Conservation (phyloP, 2,329 filamentous ascomycete genomes). For the Conoideocrella luteorostrata region DNA sequence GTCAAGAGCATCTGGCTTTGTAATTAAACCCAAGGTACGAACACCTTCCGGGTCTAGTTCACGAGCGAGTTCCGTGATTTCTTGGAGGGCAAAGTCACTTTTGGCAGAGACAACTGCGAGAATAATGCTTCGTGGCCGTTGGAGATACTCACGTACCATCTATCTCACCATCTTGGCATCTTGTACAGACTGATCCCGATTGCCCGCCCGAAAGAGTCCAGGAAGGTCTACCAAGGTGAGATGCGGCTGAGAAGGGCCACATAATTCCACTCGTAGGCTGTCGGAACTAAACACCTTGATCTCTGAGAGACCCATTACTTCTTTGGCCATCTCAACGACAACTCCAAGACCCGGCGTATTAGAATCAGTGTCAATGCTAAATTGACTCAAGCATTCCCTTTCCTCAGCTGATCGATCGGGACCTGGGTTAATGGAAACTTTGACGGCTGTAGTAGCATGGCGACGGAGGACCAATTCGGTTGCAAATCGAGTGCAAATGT, state of each 20-base stretch:
- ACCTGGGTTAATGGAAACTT: conserved; percentile 25
- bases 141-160: conserved; percentile 51
- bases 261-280: conserved; percentile 40
- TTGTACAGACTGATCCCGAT: conserved; percentile 31
- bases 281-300: conserved; percentile 33
- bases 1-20: conserved; percentile 41
- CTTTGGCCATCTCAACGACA: conserved; percentile 3
- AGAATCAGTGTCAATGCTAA: neutral
- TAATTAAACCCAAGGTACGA: conserved; percentile 50
- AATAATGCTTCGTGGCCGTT: conserved; percentile 49
- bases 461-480: conserved; percentile 54
- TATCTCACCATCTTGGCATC: conserved; percentile 11
- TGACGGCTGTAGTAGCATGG: conserved; percentile 23
- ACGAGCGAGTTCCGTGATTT: conserved; percentile 21
- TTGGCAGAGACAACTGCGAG: conserved; percentile 51
- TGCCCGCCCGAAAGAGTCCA: conserved; percentile 40
- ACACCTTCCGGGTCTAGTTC: conserved; percentile 11
- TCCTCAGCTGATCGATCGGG: conserved; percentile 18
- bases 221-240: conserved; percentile 55
- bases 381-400: conserved; percentile 9
- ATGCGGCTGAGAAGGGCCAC: conserved; percentile 39
- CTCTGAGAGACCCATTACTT: conserved; percentile 7
- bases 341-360: conserved; percentile 1
- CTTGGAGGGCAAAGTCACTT: conserved; percentile 51
- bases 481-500: conserved; percentile 55